Conservation (phyloP, 2,329 filamentous ascomycete genomes). For the Incumbomyces delicatus region DNA sequence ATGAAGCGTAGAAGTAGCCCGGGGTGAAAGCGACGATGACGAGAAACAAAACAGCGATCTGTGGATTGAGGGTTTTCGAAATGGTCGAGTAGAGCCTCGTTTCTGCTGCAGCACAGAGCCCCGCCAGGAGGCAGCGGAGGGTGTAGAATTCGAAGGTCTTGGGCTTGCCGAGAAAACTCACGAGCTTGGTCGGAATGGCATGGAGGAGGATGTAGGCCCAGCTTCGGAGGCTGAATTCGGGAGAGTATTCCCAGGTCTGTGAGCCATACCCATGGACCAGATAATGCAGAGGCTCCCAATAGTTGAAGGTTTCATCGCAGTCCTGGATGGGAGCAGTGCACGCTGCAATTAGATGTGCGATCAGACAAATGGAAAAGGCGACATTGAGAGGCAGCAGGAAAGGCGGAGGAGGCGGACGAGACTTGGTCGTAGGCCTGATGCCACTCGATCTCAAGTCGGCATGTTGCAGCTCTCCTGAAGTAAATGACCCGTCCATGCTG, state of each 20-base stretch:
- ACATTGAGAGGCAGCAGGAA: slow-evolving; percentile 62
- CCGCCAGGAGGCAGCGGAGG: slow-evolving; percentile 64
- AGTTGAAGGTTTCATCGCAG: slow-evolving; percentile 98
- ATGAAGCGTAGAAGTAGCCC: slow-evolving; percentile 86
- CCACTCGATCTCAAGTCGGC: neutral
- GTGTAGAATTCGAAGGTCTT: slow-evolving; percentile 71
- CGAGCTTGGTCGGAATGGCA: slow-evolving; percentile 58
- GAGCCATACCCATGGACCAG: slow-evolving; percentile 83
- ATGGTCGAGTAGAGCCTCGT: slow-evolving; percentile 71
- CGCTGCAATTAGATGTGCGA: slow-evolving; percentile 65
- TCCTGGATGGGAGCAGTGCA: slow-evolving; percentile 86
- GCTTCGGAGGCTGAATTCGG: slow-evolving; percentile 85
- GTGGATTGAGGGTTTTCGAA: slow-evolving; percentile 64
- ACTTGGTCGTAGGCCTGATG: slow-evolving; percentile 26
- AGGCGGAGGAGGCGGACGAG: slow-evolving; percentile 28
- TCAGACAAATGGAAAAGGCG: slow-evolving; percentile 71
- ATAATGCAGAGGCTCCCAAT: slow-evolving; percentile 96
- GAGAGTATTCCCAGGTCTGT: slow-evolving; percentile 98
- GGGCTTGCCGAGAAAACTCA: slow-evolving; percentile 43
- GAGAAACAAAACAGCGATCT: slow-evolving; percentile 77
- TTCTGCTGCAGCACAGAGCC: slow-evolving; percentile 71
- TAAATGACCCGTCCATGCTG: slow-evolving; percentile 1
- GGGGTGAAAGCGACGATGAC: slow-evolving; percentile 68
- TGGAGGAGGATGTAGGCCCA: slow-evolving; percentile 85
- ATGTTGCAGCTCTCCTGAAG: slow-evolving; percentile 2